Conservation (phyloP, 1,284 basidiomycete species). For the Wolfiporia cocos region DNA sequence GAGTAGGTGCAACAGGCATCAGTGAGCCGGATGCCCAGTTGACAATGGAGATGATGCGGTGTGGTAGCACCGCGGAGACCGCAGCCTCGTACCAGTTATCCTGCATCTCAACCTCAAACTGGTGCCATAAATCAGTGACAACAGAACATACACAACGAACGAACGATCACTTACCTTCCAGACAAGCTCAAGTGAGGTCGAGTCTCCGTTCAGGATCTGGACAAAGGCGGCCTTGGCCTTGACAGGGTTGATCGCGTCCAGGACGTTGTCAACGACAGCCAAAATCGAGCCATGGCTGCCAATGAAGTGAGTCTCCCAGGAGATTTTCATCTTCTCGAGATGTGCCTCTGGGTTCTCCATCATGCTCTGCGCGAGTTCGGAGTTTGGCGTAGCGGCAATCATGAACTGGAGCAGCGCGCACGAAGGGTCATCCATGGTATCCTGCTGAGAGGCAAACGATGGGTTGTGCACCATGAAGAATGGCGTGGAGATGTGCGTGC, state of each 20-base stretch:
- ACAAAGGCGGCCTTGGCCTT: slow-evolving; percentile 67
- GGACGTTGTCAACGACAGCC: slow-evolving; percentile 50
- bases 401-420: slow-evolving; percentile 72
- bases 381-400: slow-evolving; percentile 62
- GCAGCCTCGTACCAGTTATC: slow-evolving; percentile 83
- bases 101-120: slow-evolving; percentile 81
- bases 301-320: slow-evolving; percentile 42
- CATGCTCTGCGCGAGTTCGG: slow-evolving; percentile 43
- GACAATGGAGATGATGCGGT: slow-evolving; percentile 71
- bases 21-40: slow-evolving; percentile 79
- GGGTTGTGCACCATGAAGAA: slow-evolving; percentile 23
- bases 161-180: slow-evolving; percentile 47
- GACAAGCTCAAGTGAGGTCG: slow-evolving; percentile 55
- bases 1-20: slow-evolving; percentile 34
- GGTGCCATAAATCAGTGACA: not conserved
- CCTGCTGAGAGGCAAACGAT: slow-evolving; percentile 14
- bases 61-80: slow-evolving; percentile 55
- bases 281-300: slow-evolving; percentile 36
- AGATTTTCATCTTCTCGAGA: slow-evolving; percentile 43
- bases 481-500: slow-evolving; percentile 36
- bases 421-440: slow-evolving; percentile 37
- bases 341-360: slow-evolving; percentile 43
- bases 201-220: slow-evolving; percentile 58
- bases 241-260: slow-evolving; percentile 67
- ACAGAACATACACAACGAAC: not conserved